These are phyloP conservation scores for Mediolabrus comicus DNA, from an alignment of 108 stramenopile genomes.

Conservation along the genomic window DNA sequence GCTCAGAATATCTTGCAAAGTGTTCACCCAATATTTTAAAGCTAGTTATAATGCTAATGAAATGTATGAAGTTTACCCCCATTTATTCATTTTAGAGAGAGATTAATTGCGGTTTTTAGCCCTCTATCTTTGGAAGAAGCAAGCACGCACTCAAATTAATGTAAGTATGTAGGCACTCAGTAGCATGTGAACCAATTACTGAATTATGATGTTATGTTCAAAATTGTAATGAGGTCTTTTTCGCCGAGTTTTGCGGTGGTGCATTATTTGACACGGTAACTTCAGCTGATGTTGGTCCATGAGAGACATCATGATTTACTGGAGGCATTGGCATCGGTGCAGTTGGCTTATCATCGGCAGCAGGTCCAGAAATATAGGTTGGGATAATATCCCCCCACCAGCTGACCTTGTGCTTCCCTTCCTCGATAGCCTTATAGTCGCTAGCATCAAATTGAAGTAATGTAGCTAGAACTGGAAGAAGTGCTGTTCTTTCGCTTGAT, in stretches of 20 bases:
- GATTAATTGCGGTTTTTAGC: no score
- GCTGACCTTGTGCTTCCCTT: constrained; percentile 75
- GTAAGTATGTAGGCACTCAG: no score
- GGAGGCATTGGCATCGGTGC: not conserved
- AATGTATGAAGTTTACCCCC: no score
- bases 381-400: constrained; percentile 81
- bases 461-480: constrained; percentile 85
- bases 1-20: no score
- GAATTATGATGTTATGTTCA: constrained; percentile 13
- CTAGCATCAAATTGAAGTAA: constrained; percentile 79
- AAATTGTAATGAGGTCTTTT: constrained; percentile 58
- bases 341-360: constrained; percentile 5
- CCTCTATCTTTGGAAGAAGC: no score
- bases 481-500: constrained; percentile 74
- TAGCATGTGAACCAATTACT: no score
- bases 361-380: constrained; percentile 50
- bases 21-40: no score
- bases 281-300: constrained; percentile 36
- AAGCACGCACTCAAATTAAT: no score
- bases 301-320: constrained; percentile 20
- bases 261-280: constrained; percentile 32
- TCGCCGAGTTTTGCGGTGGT: constrained; percentile 12
- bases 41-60: no score
- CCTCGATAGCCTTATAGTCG: constrained; percentile 85
- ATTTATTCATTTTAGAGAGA: no score